These are phyloP conservation scores for Talaromyces sp. DNA, from an alignment of 2,329 filamentous ascomycete genomes.

Conservation along the genomic window DNA sequence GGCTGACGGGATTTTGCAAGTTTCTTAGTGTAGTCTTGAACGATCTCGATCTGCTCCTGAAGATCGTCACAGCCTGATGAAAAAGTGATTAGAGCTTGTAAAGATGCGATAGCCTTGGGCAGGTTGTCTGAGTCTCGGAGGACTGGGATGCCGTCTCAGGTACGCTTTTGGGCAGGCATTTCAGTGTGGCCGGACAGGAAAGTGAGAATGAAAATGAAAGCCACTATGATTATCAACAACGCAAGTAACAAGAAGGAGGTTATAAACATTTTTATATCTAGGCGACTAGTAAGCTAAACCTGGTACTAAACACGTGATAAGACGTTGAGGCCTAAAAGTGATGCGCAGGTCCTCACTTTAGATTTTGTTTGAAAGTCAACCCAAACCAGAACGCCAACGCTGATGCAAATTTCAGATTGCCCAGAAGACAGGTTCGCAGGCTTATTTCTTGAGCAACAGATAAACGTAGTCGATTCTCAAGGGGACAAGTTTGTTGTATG, in stretches of 20 bases:
- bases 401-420: constrained; percentile 33
- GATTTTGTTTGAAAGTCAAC: neutral
- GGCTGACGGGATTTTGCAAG: neutral
- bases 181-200: neutral
- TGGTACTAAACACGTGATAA: neutral
- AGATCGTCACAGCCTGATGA: neutral
- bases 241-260: neutral
- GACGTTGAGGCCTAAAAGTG: neutral
- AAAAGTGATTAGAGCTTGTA: neutral
- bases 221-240: neutral
- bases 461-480: constrained; percentile 93
- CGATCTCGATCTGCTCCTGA: neutral
- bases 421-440: constrained; percentile 21
- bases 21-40: neutral
- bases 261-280: neutral
- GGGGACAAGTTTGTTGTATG: constrained; percentile 91
- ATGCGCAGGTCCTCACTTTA: neutral
- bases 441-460: constrained; percentile 84
- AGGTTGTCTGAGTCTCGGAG: neutral
- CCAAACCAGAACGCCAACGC: constrained; percentile 40
- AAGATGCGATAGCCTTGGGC: neutral
- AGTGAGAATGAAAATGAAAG: neutral
- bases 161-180: neutral
- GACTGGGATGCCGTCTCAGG: neutral
- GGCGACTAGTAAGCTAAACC: neutral